Evolutionary conservation across 73 alveolate species (phyloP).

Genomic region (Paramecium octaurelia): DNA sequence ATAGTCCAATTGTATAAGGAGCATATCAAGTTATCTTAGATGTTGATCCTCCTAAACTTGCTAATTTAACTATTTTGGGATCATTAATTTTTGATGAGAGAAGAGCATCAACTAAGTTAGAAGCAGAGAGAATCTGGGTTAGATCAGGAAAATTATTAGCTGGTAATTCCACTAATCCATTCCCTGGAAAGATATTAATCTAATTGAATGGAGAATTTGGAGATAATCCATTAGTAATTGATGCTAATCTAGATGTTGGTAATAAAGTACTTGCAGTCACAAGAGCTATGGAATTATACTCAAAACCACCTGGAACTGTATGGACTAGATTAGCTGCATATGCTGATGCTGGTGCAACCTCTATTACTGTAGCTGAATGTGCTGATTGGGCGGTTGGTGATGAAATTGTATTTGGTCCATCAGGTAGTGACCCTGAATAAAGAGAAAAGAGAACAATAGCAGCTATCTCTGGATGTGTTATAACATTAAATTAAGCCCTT

Average conservation of each 20-base stretch:
- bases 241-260: conserved; percentile 37
- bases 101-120: neutral
- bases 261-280: conserved; percentile 37
- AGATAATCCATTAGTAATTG: conserved; percentile 16
- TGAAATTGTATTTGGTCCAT: conserved; percentile 50
- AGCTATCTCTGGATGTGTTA: neutral
- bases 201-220: conserved; percentile 25
- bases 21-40: conserved; percentile 16
- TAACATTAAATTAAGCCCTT: conserved; percentile 33
- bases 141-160: conserved; percentile 52
- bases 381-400: conserved; percentile 57
- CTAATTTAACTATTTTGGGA: conserved; percentile 27
- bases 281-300: conserved; percentile 22
- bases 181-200: conserved; percentile 26
- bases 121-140: conserved; percentile 51
- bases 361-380: conserved; percentile 5
- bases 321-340: conserved; percentile 36
- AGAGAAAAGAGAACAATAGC: conserved; percentile 29
- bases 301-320: conserved; percentile 30
- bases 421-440: conserved; percentile 47
- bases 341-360: conserved; percentile 33
- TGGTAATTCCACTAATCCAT: conserved; percentile 53
- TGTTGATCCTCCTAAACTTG: conserved; percentile 37
- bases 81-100: conserved; percentile 35
- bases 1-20: neutral